Base-by-base conservation (phyloP, 1,139 yeast species). In the Wickerhamomyces sp. region DNA sequence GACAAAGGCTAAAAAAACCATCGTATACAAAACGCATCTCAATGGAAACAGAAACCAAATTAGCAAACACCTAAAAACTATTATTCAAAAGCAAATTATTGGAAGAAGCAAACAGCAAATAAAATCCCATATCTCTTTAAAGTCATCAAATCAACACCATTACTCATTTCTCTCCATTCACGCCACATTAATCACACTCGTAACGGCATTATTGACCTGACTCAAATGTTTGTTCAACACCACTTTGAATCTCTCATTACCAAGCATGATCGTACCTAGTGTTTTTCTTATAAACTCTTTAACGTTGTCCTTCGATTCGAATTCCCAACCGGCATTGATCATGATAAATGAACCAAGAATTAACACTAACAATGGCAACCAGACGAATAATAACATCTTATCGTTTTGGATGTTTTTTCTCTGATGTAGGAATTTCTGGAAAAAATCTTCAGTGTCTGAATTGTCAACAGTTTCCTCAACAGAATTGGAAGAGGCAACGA, bases 351-450 rank as follows among this genome's bases (percentile, higher is more conserved):
- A 59, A 2, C 81, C 69, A 3, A 76, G 46, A 14, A 78, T 66
- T 30, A 70, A 43, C 20, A 82, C 51, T 57, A 83, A 65, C 23
- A 78, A 66, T 22, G 93, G 93, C 41, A 83, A 60, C 97, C 97
- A 88, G 70, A 88, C 88, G 54, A 87, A 84, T 39, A 87, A 64
- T 49, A 88, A 66, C 87, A 87, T 83, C 51, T 78, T 83, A 58
- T 88, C 97, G 51, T 87, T 83, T 49, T 76, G 78, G 45, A 84
- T 77, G 23, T 80, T 73, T 55, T 80, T 81, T 32, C 80, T 63
- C 52, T 74, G 77, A 51, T 73, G 71, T 47, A 76, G 71, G 49
- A 73, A 74, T 19, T 75, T 63, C 32, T 72, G 65, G 25, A 75
- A 71, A 58, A 75, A 63, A 40, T 57, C 72, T 42, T 75, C 80